Percentiles rank a stretch among this genome's conserved stretches.
Conservation (phyloP, 352 stramenopile species). For the Globisporangium megalacanthum region DNA sequence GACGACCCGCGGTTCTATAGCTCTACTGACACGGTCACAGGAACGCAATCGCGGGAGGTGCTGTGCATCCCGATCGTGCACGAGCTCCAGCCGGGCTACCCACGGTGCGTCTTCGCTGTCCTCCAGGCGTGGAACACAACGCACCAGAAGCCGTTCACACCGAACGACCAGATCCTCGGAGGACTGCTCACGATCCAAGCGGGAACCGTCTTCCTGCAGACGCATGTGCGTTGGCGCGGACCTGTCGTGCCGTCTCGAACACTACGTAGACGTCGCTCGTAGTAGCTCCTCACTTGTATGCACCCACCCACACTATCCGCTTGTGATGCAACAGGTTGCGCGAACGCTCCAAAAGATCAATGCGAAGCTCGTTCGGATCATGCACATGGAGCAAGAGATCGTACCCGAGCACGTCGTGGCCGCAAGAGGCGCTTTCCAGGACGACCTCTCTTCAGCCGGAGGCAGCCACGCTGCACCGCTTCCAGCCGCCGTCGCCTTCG, state of each 20-base stretch:
- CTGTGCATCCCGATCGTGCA: slow-evolving; percentile 63
- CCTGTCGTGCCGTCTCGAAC: not conserved
- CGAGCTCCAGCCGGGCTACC: slow-evolving; percentile 31
- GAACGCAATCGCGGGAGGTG: slow-evolving; percentile 48
- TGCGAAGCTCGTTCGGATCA: slow-evolving; percentile 49
- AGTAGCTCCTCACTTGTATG: not conserved
- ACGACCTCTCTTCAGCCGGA: not conserved
- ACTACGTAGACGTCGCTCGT: not conserved
- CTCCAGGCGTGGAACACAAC: slow-evolving; percentile 69
- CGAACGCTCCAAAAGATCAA: slow-evolving; percentile 55
- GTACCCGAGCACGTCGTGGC: slow-evolving; percentile 3
- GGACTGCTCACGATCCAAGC: slow-evolving; percentile 52
- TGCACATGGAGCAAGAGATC: slow-evolving; percentile 40
- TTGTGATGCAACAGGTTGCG: slow-evolving; percentile 9
- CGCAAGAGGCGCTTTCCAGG: not conserved
- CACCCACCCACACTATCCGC: too few species aligned
- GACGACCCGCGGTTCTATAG: slow-evolving; percentile 76
- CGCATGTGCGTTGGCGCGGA: slow-evolving; percentile 18
- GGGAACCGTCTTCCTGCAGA: slow-evolving; percentile 51
- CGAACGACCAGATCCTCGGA: slow-evolving; percentile 73
- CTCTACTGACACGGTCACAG: slow-evolving; percentile 63
- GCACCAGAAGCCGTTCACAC: slow-evolving; percentile 60
- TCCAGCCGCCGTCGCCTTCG: not conserved
- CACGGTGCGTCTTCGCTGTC: slow-evolving; percentile 47
- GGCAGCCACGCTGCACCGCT: not conserved